phyloP scores from a whole-genome alignment of 2,329 filamentous ascomycete genomes.

The Anthostomella pinea region DNA sequence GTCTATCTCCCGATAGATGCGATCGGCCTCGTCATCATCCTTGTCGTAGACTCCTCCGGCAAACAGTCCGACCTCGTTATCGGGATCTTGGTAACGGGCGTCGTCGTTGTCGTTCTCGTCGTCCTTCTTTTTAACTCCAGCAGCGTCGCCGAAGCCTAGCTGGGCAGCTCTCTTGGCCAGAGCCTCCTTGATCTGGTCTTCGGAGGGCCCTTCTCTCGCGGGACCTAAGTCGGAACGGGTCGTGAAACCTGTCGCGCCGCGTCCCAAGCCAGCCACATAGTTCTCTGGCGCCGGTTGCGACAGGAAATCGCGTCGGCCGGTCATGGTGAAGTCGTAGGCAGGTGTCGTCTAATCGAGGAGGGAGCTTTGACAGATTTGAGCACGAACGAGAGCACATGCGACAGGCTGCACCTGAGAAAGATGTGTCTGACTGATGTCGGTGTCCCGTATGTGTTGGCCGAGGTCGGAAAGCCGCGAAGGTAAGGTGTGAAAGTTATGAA shows the following conservation, averaged over 20 bases:
- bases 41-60: slow-evolving; percentile 94
- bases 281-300: slow-evolving; percentile 82
- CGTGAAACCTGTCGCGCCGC: slow-evolving; percentile 97
- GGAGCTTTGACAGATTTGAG: not conserved
- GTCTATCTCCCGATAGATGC: slow-evolving; percentile 93
- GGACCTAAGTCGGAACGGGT: slow-evolving; percentile 95
- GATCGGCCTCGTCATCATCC: slow-evolving; percentile 95
- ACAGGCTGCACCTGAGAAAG: too few relatives aligned
- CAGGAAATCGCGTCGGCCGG: slow-evolving; percentile 76
- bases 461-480: too few relatives aligned
- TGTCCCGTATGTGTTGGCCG: too few relatives aligned
- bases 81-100: slow-evolving; percentile 88
- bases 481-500: too few relatives aligned
- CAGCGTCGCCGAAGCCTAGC: slow-evolving; percentile 64
- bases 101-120: slow-evolving; percentile 73
- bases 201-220: slow-evolving; percentile 89
- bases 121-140: slow-evolving; percentile 62
- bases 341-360: too few relatives aligned
- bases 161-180: slow-evolving; percentile 89
- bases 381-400: not conserved
- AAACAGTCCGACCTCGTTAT: slow-evolving; percentile 95
- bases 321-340: slow-evolving; percentile 39
- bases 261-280: slow-evolving; percentile 92
- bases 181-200: slow-evolving; percentile 97
- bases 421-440: too few relatives aligned